Conservation (phyloP, 2,329 filamentous ascomycete genomes). For the Trichoderma breve region DNA sequence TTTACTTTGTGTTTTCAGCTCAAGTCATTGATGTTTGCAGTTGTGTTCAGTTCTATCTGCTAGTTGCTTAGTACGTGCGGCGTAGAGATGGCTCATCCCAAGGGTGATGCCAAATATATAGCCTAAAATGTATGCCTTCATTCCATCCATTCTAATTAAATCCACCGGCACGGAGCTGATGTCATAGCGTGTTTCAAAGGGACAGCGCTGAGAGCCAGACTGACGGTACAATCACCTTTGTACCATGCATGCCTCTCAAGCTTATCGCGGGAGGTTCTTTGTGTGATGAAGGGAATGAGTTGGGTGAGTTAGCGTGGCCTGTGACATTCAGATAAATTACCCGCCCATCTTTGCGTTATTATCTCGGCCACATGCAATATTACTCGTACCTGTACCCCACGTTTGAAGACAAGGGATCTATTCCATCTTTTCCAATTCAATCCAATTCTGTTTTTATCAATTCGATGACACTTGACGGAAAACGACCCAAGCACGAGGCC, state of each 20-base stretch:
- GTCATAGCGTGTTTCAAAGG: conserved; percentile 12
- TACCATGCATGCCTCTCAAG: background rate
- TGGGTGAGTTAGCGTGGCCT: background rate
- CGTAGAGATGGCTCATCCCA: background rate
- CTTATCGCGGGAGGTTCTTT: background rate
- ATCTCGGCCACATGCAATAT: background rate
- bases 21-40: background rate
- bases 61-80: background rate
- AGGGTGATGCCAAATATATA: background rate
- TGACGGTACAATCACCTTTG: background rate
- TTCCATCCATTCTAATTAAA: background rate
- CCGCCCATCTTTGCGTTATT: background rate
- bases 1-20: background rate
- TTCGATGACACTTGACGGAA: background rate
- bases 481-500: background rate
- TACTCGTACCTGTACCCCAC: background rate
- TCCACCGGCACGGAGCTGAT: conserved; percentile 3
- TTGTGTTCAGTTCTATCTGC: background rate
- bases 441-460: background rate
- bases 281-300: background rate
- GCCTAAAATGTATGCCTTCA: background rate
- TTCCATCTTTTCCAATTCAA: background rate
- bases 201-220: background rate
- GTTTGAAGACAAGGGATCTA: background rate
- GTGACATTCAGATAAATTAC: background rate